Percentiles rank a stretch among this genome's conserved stretches.
These are phyloP conservation scores for Colletotrichum sp. DNA, from an alignment of 2,329 filamentous ascomycete species.

Conservation along the genomic window DNA sequence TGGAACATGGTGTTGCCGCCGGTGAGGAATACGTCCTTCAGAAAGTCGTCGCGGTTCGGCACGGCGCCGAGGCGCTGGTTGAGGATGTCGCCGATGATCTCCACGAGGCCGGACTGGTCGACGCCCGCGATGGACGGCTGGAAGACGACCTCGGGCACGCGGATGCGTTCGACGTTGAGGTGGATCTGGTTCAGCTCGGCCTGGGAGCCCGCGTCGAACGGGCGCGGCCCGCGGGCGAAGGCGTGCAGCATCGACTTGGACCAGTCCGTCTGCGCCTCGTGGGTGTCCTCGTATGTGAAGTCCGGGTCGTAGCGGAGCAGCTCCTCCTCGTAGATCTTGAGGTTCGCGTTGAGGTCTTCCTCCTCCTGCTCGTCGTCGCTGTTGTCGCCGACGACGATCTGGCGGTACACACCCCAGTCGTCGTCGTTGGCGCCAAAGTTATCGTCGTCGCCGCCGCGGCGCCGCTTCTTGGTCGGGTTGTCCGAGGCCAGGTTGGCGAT, in stretches of 20 bases:
- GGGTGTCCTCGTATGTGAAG: slow-evolving; percentile 91
- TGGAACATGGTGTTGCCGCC: slow-evolving; percentile 90
- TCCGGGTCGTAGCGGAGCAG: slow-evolving; percentile 84
- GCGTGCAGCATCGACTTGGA: slow-evolving; percentile 89
- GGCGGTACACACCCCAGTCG: slow-evolving; percentile 96
- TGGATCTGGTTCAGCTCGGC: slow-evolving; percentile 86
- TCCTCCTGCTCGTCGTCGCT: slow-evolving; percentile 93
- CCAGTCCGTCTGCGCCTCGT: slow-evolving; percentile 94
- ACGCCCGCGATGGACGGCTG: slow-evolving; percentile 90
- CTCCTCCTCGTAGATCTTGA: slow-evolving; percentile 82
- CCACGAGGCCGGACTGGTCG: slow-evolving; percentile 91
- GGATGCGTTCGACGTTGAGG: slow-evolving; percentile 94
- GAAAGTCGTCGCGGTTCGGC: slow-evolving; percentile 67
- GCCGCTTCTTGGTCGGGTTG: slow-evolving; percentile 80
- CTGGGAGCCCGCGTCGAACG: slow-evolving; percentile 81
- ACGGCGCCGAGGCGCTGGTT: slow-evolving; percentile 75
- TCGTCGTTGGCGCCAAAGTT: slow-evolving; percentile 97
- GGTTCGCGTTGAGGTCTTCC: slow-evolving; percentile 76
- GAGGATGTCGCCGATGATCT: slow-evolving; percentile 90
- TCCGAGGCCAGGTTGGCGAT: slow-evolving; percentile 96
- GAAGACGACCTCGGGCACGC: slow-evolving; percentile 92
- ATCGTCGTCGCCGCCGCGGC: slow-evolving; percentile 90
- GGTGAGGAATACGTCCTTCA: slow-evolving; percentile 90
- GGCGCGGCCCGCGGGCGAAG: slow-evolving; percentile 85
- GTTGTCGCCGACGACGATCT: slow-evolving; percentile 81